A percentile compares a stretch with the other conserved stretches of the same genome.
Evolutionary conservation across 352 stramenopile species (phyloP).

Genomic region (Paralagenidium karlingii): DNA sequence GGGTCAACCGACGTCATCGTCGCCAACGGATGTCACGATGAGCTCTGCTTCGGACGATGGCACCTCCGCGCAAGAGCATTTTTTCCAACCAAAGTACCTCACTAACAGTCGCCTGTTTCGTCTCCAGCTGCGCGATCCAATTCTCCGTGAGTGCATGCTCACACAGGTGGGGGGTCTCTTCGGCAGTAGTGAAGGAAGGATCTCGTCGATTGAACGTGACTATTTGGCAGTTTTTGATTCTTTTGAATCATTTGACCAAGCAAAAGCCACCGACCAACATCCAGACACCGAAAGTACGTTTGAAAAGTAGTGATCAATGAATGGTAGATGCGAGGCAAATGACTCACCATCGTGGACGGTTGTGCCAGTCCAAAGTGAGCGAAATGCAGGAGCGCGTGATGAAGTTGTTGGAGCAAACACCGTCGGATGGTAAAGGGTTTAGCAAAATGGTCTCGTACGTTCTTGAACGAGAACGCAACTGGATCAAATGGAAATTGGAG

Average conservation of each 20-base stretch:
- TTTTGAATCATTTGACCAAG: conserved; percentile 62
- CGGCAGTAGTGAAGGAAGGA: not conserved
- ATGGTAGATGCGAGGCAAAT: too few relatives aligned
- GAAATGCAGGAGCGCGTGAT: conserved; percentile 63
- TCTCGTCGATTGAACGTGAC: not conserved
- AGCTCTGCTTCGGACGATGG: conserved; percentile 1
- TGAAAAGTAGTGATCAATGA: too few relatives aligned
- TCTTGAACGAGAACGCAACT: conserved; percentile 81
- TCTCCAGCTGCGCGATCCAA: conserved; percentile 83
- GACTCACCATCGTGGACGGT: too few relatives aligned
- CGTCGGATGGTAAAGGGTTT: conserved; percentile 74
- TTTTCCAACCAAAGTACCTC: conserved; percentile 89
- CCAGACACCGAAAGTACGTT: conserved; percentile 33
- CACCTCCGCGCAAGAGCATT: conserved; percentile 40
- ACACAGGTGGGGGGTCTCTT: too few relatives aligned
- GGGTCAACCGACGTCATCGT: too few relatives aligned
- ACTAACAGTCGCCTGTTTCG: conserved; percentile 86
- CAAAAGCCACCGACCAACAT: conserved; percentile 30
- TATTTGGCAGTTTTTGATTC: conserved; percentile 43
- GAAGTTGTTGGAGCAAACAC: conserved; percentile 71
- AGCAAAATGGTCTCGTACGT: conserved; percentile 81
- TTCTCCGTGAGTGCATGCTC: conserved; percentile 81
- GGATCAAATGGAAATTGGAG: conserved; percentile 86
- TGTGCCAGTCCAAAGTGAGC: conserved; percentile 30
- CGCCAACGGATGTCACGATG: not conserved